Percentiles rank a stretch among this genome's conserved stretches.
These are phyloP conservation scores for Pyrenophora seminiperda DNA, from an alignment of 2,329 filamentous ascomycete genomes.

Conservation along the genomic window DNA sequence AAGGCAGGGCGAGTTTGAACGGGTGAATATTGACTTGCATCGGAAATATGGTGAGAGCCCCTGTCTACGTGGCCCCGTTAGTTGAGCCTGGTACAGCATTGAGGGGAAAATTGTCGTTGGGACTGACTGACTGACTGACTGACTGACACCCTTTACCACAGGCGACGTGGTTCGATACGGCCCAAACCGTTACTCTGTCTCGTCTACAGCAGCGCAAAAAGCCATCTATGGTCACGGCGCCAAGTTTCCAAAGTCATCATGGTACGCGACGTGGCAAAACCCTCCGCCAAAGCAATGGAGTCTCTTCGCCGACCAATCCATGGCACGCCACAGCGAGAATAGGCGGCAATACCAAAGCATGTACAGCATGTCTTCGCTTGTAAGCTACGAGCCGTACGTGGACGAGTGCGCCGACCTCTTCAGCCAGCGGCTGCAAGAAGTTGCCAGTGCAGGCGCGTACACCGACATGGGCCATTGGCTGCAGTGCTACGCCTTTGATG, in stretches of 20 bases:
- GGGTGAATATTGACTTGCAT: constrained; percentile 21
- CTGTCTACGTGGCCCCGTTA: not conserved
- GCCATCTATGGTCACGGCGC: constrained; percentile 27
- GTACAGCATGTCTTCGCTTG: constrained; percentile 32
- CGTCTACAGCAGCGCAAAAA: constrained; percentile 15
- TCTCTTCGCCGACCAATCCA: constrained; percentile 48
- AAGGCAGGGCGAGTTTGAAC: constrained; percentile 8
- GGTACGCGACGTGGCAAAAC: constrained; percentile 24
- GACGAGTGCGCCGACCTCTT: constrained; percentile 47
- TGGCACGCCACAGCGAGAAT: constrained; percentile 45
- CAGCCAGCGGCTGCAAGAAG: constrained; percentile 29
- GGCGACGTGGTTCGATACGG: constrained; percentile 14
- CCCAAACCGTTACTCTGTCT: constrained; percentile 17
- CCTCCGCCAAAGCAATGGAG: constrained; percentile 34
- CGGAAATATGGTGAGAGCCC: constrained; percentile 12
- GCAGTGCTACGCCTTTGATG: constrained; percentile 50
- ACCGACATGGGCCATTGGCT: constrained; percentile 36
- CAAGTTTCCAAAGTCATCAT: constrained; percentile 27
- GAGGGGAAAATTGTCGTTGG: no score
- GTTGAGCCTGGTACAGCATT: no score
- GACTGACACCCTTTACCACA: not conserved
- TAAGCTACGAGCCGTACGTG: constrained; percentile 47
- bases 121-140: no score
- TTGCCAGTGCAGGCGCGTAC: constrained; percentile 25
- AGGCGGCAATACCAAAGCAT: constrained; percentile 34